Base-by-base conservation (phyloP, 2,329 filamentous ascomycete genomes). In the Fusarium temperatum region DNA sequence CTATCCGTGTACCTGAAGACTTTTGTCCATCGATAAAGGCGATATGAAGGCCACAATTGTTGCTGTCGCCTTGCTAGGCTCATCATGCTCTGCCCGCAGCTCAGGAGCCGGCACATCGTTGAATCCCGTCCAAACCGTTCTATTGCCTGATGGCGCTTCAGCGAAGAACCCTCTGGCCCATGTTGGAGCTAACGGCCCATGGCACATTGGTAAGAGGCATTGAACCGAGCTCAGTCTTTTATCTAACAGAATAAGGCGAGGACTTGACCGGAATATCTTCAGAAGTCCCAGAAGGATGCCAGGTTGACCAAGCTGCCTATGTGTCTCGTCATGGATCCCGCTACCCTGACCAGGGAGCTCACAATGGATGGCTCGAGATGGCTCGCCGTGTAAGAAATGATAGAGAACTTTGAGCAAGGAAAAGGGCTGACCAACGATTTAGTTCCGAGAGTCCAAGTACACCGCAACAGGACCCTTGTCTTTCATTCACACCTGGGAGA, bases 261-360 rank as follows among this genome's bases (percentile, higher is more conserved):
- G 87, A 91, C 74, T 85, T 90, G 53, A 85, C 88, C 67, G 84
- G 82, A 18, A 88, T 92, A 62, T 87, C 87, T 0, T 81, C 86
- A 36, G 83, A 87, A 8, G 83, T 89, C 4, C 90, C 90, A 1
- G 83, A 86, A 3, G 84, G 86, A 48, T 92, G 90, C 78, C 82
- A 81, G 15, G 86, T 92, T 8, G 89, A 92, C 66, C 87, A 90
- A 75, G 89, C 87, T 7, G 88, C 88, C 10, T 91, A 90, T 69
- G 82, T 90, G 39, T 84, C 86, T 5, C 87, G 90, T 24, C 90
- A 92, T 81, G 91, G 90, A 24, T 90, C 89, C 47, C 85, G 90
- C 47, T 93, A 88, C 75, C 90, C 90, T 1, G 90, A 92, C 70
- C 81, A 81, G 3, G 89, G 89, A 8, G 89, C 91, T 10, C 91